Conservation (phyloP, 1,284 basidiomycete genomes). For the Malassezia yamatoensis region DNA sequence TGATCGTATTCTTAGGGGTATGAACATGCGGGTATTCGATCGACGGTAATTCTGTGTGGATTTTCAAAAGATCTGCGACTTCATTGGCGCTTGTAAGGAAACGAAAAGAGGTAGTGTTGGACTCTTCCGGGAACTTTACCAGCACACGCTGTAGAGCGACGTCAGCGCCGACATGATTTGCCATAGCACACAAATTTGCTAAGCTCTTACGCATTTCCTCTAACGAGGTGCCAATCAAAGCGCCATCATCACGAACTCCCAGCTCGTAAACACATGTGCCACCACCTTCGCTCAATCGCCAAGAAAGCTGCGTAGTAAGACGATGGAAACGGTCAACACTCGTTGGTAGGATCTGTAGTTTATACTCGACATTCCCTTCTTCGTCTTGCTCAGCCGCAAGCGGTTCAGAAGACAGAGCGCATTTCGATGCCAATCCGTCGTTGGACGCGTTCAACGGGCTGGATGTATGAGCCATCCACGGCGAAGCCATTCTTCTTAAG, state of each 20-base stretch:
- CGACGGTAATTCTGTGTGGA: too few species aligned
- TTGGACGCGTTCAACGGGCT: too few species aligned
- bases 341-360: slow-evolving; percentile 43
- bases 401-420: not conserved
- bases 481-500: not conserved
- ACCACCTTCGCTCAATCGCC: slow-evolving; percentile 44
- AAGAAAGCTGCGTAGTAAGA: slow-evolving; percentile 45
- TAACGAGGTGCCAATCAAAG: slow-evolving; percentile 31
- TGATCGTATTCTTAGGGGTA: too few species aligned
- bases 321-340: slow-evolving; percentile 39
- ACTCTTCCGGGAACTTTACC: too few species aligned
- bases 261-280: slow-evolving; percentile 44
- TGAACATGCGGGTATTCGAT: too few species aligned
- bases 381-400: slow-evolving; percentile 41
- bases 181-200: slow-evolving; percentile 33
- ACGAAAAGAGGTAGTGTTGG: too few species aligned
- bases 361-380: slow-evolving; percentile 46
- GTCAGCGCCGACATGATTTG: slow-evolving; percentile 26
- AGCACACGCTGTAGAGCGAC: slow-evolving; percentile 1
- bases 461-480: not conserved
- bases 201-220: slow-evolving; percentile 38
- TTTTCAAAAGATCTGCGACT: too few species aligned
- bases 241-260: slow-evolving; percentile 45
- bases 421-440: too few species aligned
- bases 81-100: too few species aligned